Percentiles rank a stretch among this genome's conserved stretches.
Evolutionary conservation across 257 asterid genomes (phyloP).

Genomic region (Gentiana macrophylla): DNA sequence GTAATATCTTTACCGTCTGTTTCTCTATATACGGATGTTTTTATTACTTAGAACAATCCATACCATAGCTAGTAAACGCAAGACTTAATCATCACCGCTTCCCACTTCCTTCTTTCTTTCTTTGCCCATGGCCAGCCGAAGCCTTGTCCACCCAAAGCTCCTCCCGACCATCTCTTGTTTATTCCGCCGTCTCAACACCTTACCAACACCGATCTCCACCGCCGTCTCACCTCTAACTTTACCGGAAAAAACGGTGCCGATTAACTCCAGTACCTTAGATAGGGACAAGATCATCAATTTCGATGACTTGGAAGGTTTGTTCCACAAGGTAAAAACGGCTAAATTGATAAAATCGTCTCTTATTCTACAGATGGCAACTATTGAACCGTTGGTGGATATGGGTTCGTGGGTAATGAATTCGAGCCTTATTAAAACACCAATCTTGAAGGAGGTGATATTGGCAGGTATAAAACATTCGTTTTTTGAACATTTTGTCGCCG

Average conservation of each 20-base stretch:
- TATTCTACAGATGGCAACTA: conserved; percentile 34
- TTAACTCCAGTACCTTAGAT: background rate
- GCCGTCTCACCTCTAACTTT: conserved; percentile 21
- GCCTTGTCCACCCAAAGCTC: conserved; percentile 24
- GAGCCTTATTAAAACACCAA: conserved; percentile 25
- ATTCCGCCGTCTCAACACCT: conserved; percentile 27
- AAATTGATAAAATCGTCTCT: conserved; percentile 36
- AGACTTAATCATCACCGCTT: no score
- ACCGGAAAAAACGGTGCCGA: conserved; percentile 7
- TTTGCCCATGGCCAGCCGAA: conserved; percentile 31
- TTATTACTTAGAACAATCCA: no score
- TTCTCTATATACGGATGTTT: no score
- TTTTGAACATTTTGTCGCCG: conserved; percentile 77
- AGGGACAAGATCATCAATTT: conserved; percentile 13
- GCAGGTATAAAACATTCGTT: conserved; percentile 31
- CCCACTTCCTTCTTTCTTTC: background rate
- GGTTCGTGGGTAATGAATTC: conserved; percentile 51
- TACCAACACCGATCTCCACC: conserved; percentile 21
- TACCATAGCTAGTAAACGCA: no score
- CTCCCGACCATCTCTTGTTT: conserved; percentile 17
- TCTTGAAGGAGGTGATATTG: conserved; percentile 20
- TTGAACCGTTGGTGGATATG: conserved; percentile 37
- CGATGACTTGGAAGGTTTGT: conserved; percentile 28
- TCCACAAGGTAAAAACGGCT: conserved; percentile 31
- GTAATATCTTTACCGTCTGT: no score